Evolutionary conservation across 352 stramenopile species (phyloP).

Genomic region (Aphanomyces cochlioides): DNA sequence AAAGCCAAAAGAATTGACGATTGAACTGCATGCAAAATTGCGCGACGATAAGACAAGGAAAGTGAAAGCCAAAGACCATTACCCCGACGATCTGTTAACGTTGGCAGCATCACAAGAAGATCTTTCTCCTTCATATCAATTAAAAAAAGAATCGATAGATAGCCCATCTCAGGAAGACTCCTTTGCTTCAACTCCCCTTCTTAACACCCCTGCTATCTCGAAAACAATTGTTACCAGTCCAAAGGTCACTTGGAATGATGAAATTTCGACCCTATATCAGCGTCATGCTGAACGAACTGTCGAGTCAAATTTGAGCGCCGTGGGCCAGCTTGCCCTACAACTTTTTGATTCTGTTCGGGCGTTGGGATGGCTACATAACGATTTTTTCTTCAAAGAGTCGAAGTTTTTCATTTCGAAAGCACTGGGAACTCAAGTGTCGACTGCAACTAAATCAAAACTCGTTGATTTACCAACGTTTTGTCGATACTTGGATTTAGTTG

Average conservation of each 20-base stretch:
- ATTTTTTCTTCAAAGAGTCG: background rate
- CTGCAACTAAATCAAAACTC: background rate
- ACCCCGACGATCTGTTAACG: too few relatives aligned
- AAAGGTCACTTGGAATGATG: background rate
- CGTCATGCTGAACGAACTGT: background rate
- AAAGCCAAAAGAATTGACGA: too few relatives aligned
- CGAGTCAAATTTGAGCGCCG: background rate
- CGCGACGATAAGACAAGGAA: too few relatives aligned
- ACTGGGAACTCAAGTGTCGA: background rate
- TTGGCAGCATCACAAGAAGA: too few relatives aligned
- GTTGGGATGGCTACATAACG: slow-evolving; percentile 15
- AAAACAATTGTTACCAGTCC: background rate
- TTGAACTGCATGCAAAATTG: too few relatives aligned
- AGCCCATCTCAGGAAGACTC: too few relatives aligned
- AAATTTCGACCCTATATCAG: background rate
- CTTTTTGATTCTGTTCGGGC: slow-evolving; percentile 12
- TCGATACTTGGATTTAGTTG: slow-evolving; percentile 1
- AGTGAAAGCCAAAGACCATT: too few relatives aligned
- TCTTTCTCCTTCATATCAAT: too few relatives aligned
- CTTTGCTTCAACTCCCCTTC: too few relatives aligned
- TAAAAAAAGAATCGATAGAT: too few relatives aligned
- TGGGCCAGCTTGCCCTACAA: background rate
- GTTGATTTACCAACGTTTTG: slow-evolving; percentile 1
- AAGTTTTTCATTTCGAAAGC: background rate
- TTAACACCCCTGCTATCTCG: too few relatives aligned